Percentiles rank a stretch among this genome's conserved stretches.
Evolutionary conservation across 179 eudicot species (phyloP).

Genomic region (Vitellaria paradoxa): DNA sequence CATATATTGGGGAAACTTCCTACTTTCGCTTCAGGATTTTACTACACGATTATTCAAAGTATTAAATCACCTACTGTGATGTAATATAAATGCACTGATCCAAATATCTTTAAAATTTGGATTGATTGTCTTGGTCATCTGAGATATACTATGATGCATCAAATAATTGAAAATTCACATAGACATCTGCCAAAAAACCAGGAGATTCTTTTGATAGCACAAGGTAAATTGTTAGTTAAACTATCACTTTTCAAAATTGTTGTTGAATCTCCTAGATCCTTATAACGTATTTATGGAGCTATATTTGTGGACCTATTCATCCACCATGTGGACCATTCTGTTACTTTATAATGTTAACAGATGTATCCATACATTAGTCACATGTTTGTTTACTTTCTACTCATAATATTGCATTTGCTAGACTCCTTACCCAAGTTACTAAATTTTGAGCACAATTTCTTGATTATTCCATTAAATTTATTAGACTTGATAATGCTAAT

Average conservation of each 20-base stretch:
- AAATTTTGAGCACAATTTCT: conserved; percentile 5
- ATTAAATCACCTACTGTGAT: background rate
- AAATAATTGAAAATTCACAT: background rate
- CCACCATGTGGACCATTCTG: background rate
- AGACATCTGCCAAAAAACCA: background rate
- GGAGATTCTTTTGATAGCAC: background rate
- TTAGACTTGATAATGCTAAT: conserved; percentile 10
- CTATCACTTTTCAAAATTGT: background rate
- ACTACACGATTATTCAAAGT: background rate
- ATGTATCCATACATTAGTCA: background rate
- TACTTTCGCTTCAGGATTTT: background rate
- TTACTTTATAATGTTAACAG: conserved; percentile 1
- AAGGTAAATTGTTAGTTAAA: conserved; percentile 5
- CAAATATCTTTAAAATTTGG: background rate
- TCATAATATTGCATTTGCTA: background rate
- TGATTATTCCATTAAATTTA: conserved; percentile 10
- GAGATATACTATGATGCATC: background rate
- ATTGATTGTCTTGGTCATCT: background rate
- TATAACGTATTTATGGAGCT: background rate
- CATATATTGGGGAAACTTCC: background rate
- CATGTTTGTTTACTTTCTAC: background rate
- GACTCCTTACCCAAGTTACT: conserved; percentile 5
- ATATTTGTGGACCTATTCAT: background rate
- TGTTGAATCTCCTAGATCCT: background rate
- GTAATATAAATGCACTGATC: background rate